Base-by-base conservation (phyloP, 208 protist genomes). In the Herpetomonas samuelpessoai region DNA sequence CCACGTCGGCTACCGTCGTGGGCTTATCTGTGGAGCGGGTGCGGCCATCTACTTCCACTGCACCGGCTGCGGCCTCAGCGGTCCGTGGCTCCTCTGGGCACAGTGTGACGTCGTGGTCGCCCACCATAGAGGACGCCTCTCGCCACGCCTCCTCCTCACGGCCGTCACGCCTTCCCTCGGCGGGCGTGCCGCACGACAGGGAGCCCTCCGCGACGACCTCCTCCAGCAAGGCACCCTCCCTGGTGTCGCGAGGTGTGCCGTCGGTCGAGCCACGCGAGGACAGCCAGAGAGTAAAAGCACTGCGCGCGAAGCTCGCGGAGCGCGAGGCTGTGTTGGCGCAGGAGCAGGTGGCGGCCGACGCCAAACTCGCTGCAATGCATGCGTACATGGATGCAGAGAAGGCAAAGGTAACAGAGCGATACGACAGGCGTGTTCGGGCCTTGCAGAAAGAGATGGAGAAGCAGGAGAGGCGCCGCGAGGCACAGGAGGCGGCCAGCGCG, bases 281-380 rank as follows among this genome's bases (percentile, higher is more conserved):
- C 6, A 41, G 35, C 14, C 9, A 41, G 14, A 6, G 35, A 14
- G 35, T 41, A 14, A 41, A 14, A 14, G 9, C 6, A 14, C 56
- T 61, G 4, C 4, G 45, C 2, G 25, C 56, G 2, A 38, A 61
- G 22, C 56, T 61, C 22, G 26, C 9, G 10, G 56, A 16, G n/a
- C 56, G 38, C 10, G 38, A 35, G 14, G n/a, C 56, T 18, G n/a
- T 61, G 10, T 3, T 35, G 27, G 6, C 14, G 35, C 21, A 38
- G 16, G 16, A 35, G 0, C 22, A 61, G 27, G 10, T 7, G 2
- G 26, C 25, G n/a, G 38, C 48, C 18, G 10, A 7, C 41, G 56
- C 38, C 14, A 21, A 26, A 2, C 41, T 49, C 16, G 44, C 27
- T 16, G 56, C 38, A 3, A 9, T 49, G 25, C 9, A 22, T 19